Base-by-base conservation (phyloP, 345 rosid species). In the Anastatica hierochuntica region DNA sequence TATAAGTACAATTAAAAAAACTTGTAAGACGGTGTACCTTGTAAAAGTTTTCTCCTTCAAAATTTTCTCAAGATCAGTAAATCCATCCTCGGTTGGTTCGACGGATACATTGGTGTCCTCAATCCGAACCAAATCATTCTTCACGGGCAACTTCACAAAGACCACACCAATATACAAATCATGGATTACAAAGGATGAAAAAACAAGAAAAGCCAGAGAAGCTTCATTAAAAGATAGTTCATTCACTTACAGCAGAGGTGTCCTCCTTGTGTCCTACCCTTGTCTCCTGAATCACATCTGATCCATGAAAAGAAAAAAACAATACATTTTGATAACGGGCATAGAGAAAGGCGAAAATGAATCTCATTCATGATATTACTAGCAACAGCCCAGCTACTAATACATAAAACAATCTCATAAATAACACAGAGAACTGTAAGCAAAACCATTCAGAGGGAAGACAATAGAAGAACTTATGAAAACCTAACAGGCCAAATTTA, bases 21-120 rank as follows among this genome's bases (percentile, higher is more conserved):
- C 34, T 26, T 15, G 16, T 20, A 44, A 37, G 29, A 60, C 10
- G 14, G 42, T 48, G 33, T 48, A 61, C 98, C 90, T 85, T 36
- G 94, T 77, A 66, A 85, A 92, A 12, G 80, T 85, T 67, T 83
- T 78, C 69, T 76, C 84, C 71, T 72, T 81, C 43, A 92, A 60
- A 6, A 67, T 39, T 10, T 60, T 53, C 66, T 67, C 72, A 54
- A 67, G 62, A 40, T 67, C 66, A 27, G 50, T 41, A 34, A 60
- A 54, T 24, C 74, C 80, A 35, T 64, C 68, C 31, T 49, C 52
- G 34, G 54, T 68, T 38, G 70, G 68, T 37, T 59, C 49, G 36
- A 60, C 74, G 61, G 53, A 43, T 24, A 20, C 68, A 51, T 40
- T 56, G 15, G 37, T 34, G 36, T 72, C 74, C 58, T 53, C 67